A percentile compares a stretch with the other conserved stretches of the same genome.
phyloP scores from a whole-genome alignment of 805 yeast species.

The Candida takata region DNA sequence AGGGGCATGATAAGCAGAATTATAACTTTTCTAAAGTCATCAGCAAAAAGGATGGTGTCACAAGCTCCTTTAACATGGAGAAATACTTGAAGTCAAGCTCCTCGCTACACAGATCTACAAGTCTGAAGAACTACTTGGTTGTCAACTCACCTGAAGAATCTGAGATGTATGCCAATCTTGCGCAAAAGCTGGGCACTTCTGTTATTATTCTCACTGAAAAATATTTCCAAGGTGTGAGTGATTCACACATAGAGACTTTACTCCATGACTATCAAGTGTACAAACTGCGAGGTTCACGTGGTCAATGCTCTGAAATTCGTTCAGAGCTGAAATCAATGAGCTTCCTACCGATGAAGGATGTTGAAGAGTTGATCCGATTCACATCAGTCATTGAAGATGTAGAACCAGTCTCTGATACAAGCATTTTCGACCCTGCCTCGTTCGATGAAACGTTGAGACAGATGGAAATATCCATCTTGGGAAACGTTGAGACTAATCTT shows the following conservation, averaged over 20 bases:
- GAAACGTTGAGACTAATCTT: slow-evolving; percentile 12
- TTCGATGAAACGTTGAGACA: slow-evolving; percentile 10
- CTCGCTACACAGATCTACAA: slow-evolving; percentile 3
- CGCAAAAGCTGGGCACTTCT: slow-evolving; percentile 12
- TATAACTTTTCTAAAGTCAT: slow-evolving; percentile 12
- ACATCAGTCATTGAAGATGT: neutral
- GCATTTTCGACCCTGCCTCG: neutral
- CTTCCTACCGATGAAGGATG: slow-evolving; percentile 8
- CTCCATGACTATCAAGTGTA: slow-evolving; percentile 7
- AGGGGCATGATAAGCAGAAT: slow-evolving; percentile 7
- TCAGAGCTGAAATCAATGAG: slow-evolving; percentile 2
- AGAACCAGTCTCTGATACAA: neutral
- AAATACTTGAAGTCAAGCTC: slow-evolving; percentile 12
- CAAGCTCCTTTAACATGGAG: slow-evolving; percentile 1
- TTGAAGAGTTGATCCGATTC: slow-evolving; percentile 4
- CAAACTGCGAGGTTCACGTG: slow-evolving; percentile 8
- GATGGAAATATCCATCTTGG: slow-evolving; percentile 19
- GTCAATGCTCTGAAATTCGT: slow-evolving; percentile 4
- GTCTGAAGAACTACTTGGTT: slow-evolving; percentile 15
- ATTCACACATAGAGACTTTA: slow-evolving; percentile 13
- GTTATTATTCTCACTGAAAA: slow-evolving; percentile 16
- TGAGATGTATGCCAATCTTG: slow-evolving; percentile 17
- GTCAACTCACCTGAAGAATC: slow-evolving; percentile 17
- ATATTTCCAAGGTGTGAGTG: slow-evolving; percentile 11
- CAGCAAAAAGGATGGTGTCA: slow-evolving; percentile 3